Conservation (phyloP, 2,329 filamentous ascomycete genomes). For the Periglandula ipomoeae region DNA sequence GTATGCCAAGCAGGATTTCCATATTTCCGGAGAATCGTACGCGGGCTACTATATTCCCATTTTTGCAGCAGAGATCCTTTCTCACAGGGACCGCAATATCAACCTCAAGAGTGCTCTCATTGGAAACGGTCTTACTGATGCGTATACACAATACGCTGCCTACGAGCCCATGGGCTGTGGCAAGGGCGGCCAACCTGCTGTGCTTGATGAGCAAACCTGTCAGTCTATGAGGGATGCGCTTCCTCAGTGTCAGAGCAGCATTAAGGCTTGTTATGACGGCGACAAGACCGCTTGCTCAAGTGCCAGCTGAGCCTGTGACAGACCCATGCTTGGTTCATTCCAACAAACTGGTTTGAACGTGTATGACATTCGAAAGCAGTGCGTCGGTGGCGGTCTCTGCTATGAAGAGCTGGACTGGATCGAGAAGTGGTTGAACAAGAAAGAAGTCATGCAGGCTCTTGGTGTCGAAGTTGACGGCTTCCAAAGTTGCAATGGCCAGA, state of each 20-base stretch:
- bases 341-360: slow-evolving; percentile 87
- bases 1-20: slow-evolving; percentile 89
- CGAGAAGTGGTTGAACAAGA: slow-evolving; percentile 74
- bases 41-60: slow-evolving; percentile 92
- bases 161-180: slow-evolving; percentile 98
- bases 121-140: slow-evolving; percentile 91
- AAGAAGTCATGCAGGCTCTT: slow-evolving; percentile 72
- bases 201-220: slow-evolving; percentile 69
- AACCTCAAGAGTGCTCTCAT: slow-evolving; percentile 92
- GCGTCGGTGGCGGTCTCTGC: slow-evolving; percentile 76
- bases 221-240: slow-evolving; percentile 84
- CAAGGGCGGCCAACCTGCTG: slow-evolving; percentile 82
- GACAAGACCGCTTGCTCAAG: slow-evolving; percentile 88
- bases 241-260: slow-evolving; percentile 77
- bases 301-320: slow-evolving; percentile 47
- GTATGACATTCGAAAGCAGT: slow-evolving; percentile 86
- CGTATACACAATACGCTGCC: slow-evolving; percentile 81
- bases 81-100: slow-evolving; percentile 92
- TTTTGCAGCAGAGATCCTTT: slow-evolving; percentile 81
- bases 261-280: slow-evolving; percentile 84
- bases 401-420: slow-evolving; percentile 86
- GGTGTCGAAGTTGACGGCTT: slow-evolving; percentile 81
- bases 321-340: slow-evolving; percentile 85
- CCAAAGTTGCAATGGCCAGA: slow-evolving; percentile 93
- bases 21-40: slow-evolving; percentile 92